phyloP scores from a whole-genome alignment of 768 basidiomycete genomes.

The Boletus vinaceobasis region DNA sequence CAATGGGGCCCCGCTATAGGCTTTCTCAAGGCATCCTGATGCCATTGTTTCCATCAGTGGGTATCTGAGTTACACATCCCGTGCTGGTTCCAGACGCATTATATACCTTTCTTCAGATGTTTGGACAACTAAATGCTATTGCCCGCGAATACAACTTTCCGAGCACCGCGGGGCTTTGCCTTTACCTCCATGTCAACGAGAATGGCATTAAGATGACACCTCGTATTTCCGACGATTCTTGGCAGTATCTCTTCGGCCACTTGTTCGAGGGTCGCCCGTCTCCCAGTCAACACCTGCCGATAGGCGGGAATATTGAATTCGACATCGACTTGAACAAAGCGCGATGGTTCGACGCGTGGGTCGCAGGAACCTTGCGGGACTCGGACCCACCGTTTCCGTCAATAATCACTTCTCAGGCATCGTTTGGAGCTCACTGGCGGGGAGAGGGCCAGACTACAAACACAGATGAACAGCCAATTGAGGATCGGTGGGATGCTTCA shows the following conservation, averaged over 20 bases:
- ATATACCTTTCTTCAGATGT: constrained; percentile 48
- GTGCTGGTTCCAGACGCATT: not conserved
- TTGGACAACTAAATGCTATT: constrained; percentile 72
- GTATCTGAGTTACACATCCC: constrained; percentile 2
- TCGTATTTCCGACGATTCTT: constrained; percentile 74
- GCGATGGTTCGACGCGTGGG: constrained; percentile 76
- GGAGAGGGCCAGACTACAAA: constrained; percentile 52
- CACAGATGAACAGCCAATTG: constrained; percentile 36
- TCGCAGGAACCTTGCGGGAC: constrained; percentile 49
- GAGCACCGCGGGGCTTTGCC: constrained; percentile 68
- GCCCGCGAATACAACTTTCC: constrained; percentile 82
- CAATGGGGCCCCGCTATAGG: constrained; percentile 56
- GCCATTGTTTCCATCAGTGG: constrained; percentile 72
- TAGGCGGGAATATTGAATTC: constrained; percentile 81
- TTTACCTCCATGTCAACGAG: constrained; percentile 69
- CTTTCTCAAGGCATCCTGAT: constrained; percentile 68
- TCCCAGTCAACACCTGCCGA: constrained; percentile 45
- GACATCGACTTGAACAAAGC: constrained; percentile 77
- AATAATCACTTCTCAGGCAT: constrained; percentile 35
- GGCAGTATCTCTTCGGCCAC: constrained; percentile 69
- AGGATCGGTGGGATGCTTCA: constrained; percentile 34
- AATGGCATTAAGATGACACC: constrained; percentile 56
- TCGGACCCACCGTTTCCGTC: constrained; percentile 38
- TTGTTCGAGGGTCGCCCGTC: constrained; percentile 44
- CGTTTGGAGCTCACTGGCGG: constrained; percentile 42